Base-by-base conservation (phyloP, 2,329 filamentous ascomycete genomes). In the Ascochyta lentis region DNA sequence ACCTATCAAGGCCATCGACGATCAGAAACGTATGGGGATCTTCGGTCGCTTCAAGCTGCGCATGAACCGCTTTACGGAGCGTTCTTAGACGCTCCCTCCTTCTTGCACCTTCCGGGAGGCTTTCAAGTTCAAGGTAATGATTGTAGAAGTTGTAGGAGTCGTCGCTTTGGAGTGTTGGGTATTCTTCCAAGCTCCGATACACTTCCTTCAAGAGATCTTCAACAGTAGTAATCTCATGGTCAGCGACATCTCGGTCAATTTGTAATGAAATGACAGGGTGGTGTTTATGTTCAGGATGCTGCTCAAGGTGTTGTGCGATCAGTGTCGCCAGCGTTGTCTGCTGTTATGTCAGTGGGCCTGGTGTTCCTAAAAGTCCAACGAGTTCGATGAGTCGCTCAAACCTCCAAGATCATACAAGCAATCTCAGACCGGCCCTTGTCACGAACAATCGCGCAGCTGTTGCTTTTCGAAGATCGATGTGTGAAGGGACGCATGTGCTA, bases 1-100 rank as follows among this genome's bases (percentile, higher is more conserved):
- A 61, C 29, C 55, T 50, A 51, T 68, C 65, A 8, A 64, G 39
- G n/a, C 59, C 59, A 44, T 68, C 65, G 10, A 68, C 15, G n/a
- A 68, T 35, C 19, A 68, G 46, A n/a, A 62, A 65, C 4, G 37
- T 29, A 9, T 42, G 51, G 29, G 26, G 22, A 6, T 43, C 38
- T 10, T 52, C n/a, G 13, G 51, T 34, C 19, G 34, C 34, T 31
- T 38, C 29, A 15, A 65, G 51, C 10, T 48, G 51, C 8, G 27
- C n/a, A 33, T 59, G 33, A 15, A 65, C 38, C 6, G 56, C 60
- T 35, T 46, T 45, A 29, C 57, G 59, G 23, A 62, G 35, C 8
- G 45, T 40, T 15, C 33, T 29, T 7, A 58, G 12, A 6, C 54
- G 40, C 24, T 41, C 29, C 34, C 41, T 12, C 33, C 27, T 39